Evolutionary conservation across 495 filamentous ascomycete species (phyloP).

Genomic region (Tuber indicum): DNA sequence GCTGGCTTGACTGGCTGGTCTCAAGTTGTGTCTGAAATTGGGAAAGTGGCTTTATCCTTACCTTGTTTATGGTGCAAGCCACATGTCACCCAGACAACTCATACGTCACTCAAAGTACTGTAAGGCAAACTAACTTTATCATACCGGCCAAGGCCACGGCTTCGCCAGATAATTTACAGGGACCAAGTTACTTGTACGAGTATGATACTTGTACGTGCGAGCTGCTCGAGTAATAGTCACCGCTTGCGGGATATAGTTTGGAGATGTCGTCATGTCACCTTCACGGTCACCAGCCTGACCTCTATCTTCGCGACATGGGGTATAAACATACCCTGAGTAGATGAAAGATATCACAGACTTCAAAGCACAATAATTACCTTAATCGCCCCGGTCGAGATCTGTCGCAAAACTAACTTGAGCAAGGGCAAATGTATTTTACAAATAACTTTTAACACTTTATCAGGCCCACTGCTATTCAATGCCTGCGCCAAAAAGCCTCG

Average conservation of each 20-base stretch:
- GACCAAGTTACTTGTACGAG: neutral
- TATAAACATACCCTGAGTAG: neutral
- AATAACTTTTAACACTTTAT: neutral
- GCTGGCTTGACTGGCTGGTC: slow-evolving; percentile 3
- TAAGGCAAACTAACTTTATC: neutral
- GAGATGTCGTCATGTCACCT: neutral
- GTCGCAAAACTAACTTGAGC: neutral
- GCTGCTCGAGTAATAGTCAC: neutral
- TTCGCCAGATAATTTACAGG: neutral
- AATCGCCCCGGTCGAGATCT: neutral
- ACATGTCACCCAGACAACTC: slow-evolving; percentile 12
- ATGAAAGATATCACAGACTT: neutral
- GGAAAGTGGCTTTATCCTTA: slow-evolving; percentile 1
- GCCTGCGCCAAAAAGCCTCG: neutral
- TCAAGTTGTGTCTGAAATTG: neutral
- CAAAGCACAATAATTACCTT: neutral
- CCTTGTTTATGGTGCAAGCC: slow-evolving; percentile 19
- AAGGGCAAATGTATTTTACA: neutral
- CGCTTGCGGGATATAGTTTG: neutral
- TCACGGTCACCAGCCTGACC: neutral
- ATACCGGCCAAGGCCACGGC: neutral
- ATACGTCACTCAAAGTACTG: slow-evolving; percentile 16
- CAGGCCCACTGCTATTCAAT: neutral
- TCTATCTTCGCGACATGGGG: neutral
- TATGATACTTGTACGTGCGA: too few relatives aligned